These are phyloP conservation scores for Debaryomyces prosopidis DNA, from an alignment of 805 yeast genomes.

Conservation along the genomic window DNA sequence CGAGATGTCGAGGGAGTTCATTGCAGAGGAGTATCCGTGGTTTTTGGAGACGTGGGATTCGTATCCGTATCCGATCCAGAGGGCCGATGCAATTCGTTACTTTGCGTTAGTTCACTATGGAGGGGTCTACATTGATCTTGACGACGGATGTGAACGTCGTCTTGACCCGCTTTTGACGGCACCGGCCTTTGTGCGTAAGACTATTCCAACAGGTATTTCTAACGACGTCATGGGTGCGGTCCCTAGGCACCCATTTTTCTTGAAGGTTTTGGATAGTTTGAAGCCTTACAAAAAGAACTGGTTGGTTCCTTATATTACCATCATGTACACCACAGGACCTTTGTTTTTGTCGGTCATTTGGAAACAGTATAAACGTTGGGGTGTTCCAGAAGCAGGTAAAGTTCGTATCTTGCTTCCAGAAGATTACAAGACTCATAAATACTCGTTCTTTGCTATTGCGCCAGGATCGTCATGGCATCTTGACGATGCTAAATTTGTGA, in stretches of 20 bases:
- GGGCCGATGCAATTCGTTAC: constrained; percentile 91
- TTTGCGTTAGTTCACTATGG: constrained; percentile 83
- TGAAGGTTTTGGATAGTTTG: constrained; percentile 65
- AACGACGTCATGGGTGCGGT: constrained; percentile 92
- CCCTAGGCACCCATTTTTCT: constrained; percentile 84
- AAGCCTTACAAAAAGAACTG: constrained; percentile 64
- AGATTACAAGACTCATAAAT: constrained; percentile 63
- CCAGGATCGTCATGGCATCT: constrained; percentile 92
- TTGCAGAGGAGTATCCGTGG: constrained; percentile 82
- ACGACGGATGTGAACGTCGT: constrained; percentile 79
- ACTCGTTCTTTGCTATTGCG: constrained; percentile 71
- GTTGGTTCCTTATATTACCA: constrained; percentile 84
- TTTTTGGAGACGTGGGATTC: constrained; percentile 74
- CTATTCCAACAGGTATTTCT: constrained; percentile 87
- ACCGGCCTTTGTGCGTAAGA: constrained; percentile 85
- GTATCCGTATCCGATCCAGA: constrained; percentile 77
- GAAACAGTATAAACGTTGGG: constrained; percentile 85
- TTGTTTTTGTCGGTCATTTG: constrained; percentile 81
- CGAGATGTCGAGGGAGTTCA: constrained; percentile 74
- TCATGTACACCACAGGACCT: constrained; percentile 94
- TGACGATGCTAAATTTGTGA: constrained; percentile 81
- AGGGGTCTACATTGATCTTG: constrained; percentile 87
- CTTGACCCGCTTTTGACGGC: constrained; percentile 79
- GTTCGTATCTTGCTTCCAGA: constrained; percentile 71
- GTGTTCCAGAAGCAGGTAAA: constrained; percentile 62